Evolutionary conservation across 2,329 filamentous ascomycete genomes (phyloP).

Genomic region (Penicillium sp.): DNA sequence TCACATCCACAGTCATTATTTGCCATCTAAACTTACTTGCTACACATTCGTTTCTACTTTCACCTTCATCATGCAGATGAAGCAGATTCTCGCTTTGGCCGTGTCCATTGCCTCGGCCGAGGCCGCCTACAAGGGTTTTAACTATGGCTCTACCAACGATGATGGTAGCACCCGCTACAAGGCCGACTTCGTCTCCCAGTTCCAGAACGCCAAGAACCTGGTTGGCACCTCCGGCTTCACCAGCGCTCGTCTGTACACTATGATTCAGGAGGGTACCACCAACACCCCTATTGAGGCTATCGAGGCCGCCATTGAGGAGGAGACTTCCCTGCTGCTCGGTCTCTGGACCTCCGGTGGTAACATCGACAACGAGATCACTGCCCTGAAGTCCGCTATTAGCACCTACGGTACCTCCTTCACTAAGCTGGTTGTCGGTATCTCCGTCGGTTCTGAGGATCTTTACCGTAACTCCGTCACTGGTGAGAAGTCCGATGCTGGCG

Average conservation of each 20-base stretch:
- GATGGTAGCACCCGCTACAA: constrained; percentile 18
- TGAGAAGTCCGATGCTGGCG: constrained; percentile 60
- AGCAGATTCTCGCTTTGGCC: constrained; percentile 35
- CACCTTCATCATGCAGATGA: constrained; percentile 33
- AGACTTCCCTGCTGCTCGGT: constrained; percentile 77
- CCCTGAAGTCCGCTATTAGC: constrained; percentile 67
- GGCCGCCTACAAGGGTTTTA: constrained; percentile 49
- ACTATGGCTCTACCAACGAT: constrained; percentile 43
- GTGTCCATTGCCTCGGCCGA: constrained; percentile 35
- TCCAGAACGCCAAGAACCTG: constrained; percentile 48
- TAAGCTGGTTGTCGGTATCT: constrained; percentile 70
- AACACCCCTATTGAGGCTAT: constrained; percentile 71
- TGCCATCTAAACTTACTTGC: neutral
- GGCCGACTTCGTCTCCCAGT: constrained; percentile 45
- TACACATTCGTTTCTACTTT: constrained; percentile 8
- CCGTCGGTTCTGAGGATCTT: constrained; percentile 82
- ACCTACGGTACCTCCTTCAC: constrained; percentile 66
- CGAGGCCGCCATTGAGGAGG: constrained; percentile 77
- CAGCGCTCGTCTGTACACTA: constrained; percentile 61
- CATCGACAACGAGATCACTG: constrained; percentile 72
- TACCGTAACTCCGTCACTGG: constrained; percentile 77
- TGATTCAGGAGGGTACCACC: constrained; percentile 60
- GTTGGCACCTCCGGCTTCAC: constrained; percentile 44
- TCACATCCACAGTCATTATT: constrained; percentile 6
- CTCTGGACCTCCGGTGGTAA: constrained; percentile 76